Evolutionary conservation across 768 basidiomycete genomes (phyloP), one percentile per base, ranked within the genome.

Genomic region (Paxillus ammoniavirescens): DNA sequence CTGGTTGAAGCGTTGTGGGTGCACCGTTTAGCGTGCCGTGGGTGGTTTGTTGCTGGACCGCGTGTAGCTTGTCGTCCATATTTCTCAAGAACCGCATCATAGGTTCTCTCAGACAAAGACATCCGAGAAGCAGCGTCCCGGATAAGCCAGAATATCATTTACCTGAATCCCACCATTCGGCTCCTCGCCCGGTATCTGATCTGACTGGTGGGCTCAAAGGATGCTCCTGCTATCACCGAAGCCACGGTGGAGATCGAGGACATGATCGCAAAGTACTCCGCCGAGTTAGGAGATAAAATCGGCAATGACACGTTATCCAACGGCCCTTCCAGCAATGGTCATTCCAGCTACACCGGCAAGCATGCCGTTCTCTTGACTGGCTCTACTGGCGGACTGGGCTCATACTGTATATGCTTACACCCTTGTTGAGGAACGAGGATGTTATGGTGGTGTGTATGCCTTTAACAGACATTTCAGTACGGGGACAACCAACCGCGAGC

Each of bases 81-180:
- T 71, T 74, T 51, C 57, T 77, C 31, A 72, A 68, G 31, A 73
- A 72, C 40, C 69, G 75, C 5, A 72, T 77, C 42, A 23, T 71
- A 14, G 67, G 63, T n/a, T 73, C 68, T 0, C 47, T 21, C 55
- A 1, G 40, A 55, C 41, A 13, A 50, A 8, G 42, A 21, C 3
- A 35, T 61, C 7, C 59, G 52, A 43, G 55, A 49, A 40, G 62
- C 60, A 10, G 59, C 53, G 2, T 45, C 58, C 26, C 58, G 31
- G 1, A 49, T 77, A 7, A 23, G 56, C 3, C 71, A 70, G 54
- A 79, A 77, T 43, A 56, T 77, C n/a, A 64, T 82, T 18, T 83
- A 79, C 54, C 63, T 73, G 35, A 69, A 76, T 50, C 79, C 79
- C 2, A 64, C 69, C 0, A 60, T 76, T 43, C 45, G 62, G 28